Percentiles rank a stretch among this genome's conserved stretches.
Evolutionary conservation across 768 basidiomycete genomes (phyloP).

Genomic region (Auricularia cornea): DNA sequence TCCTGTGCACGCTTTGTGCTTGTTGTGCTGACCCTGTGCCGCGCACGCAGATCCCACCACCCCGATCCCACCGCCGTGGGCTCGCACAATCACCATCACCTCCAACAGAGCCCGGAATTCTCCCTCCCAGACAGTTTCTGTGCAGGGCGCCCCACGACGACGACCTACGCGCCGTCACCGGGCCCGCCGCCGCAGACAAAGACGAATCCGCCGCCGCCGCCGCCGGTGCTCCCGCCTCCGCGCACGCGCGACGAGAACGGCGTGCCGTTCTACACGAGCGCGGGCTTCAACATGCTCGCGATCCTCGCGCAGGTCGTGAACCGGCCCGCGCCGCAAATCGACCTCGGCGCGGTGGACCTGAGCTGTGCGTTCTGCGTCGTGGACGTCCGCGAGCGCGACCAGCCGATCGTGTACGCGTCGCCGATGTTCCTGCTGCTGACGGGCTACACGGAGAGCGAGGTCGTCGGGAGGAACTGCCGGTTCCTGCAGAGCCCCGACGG

Average conservation of each 20-base stretch:
- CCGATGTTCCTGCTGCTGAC: constrained; percentile 74
- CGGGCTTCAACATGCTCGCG: constrained; percentile 85
- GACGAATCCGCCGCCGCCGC: not conserved
- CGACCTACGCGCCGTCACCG: no score
- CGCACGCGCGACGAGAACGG: constrained; percentile 13
- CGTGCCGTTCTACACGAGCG: constrained; percentile 73
- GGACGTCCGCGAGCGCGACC: constrained; percentile 73
- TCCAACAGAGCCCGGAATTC: no score
- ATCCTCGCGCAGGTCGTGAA: constrained; percentile 70
- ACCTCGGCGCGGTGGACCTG: constrained; percentile 85
- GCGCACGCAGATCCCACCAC: no score
- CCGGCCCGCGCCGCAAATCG: constrained; percentile 64
- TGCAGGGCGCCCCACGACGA: no score
- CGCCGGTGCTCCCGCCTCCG: constrained; percentile 7
- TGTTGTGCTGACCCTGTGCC: no score
- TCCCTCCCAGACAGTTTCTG: no score
- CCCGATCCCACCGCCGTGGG: no score
- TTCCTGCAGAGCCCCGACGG: constrained; percentile 78
- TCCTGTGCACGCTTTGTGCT: no score
- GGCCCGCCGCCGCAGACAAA: no score
- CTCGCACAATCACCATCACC: no score
- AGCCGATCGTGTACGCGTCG: constrained; percentile 85
- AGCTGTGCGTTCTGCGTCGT: constrained; percentile 89
- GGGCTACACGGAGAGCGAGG: constrained; percentile 64
- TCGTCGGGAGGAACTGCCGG: constrained; percentile 85